A percentile compares a stretch with the other conserved stretches of the same genome.
phyloP scores from a whole-genome alignment of 345 rosid species.

The Citrus reticulata region DNA sequence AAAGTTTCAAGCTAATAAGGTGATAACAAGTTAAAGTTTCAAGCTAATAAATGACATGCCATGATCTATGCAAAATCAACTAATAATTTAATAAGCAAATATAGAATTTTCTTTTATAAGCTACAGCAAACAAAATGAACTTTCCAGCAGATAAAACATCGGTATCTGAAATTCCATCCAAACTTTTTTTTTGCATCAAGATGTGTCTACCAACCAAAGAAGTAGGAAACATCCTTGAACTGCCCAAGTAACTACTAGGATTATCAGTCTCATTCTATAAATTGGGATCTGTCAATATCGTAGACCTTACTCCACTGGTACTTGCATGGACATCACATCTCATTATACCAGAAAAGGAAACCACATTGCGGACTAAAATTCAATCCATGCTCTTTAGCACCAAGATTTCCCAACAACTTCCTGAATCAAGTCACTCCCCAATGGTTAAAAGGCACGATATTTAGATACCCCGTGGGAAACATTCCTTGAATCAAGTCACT shows the following conservation, averaged over 20 bases:
- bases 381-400: background rate
- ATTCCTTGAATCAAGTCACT: background rate
- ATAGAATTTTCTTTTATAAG: background rate
- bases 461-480: background rate
- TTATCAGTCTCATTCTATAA: background rate
- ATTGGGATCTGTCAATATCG: background rate
- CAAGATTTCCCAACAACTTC: background rate
- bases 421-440: no score
- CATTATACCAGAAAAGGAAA: background rate
- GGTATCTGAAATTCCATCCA: background rate
- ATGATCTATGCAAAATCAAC: background rate
- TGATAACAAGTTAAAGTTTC: background rate
- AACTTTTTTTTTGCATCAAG: background rate
- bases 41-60: background rate
- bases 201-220: background rate
- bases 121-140: background rate
- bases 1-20: background rate
- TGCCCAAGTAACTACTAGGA: conserved; percentile 1
- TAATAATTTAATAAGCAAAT: background rate
- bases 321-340: background rate
- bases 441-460: no score
- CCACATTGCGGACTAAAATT: background rate
- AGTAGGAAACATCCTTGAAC: background rate
- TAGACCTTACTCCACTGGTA: background rate
- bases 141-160: background rate